phyloP scores from a whole-genome alignment of 2,329 filamentous ascomycete species.

The Cercospora citrullina region DNA sequence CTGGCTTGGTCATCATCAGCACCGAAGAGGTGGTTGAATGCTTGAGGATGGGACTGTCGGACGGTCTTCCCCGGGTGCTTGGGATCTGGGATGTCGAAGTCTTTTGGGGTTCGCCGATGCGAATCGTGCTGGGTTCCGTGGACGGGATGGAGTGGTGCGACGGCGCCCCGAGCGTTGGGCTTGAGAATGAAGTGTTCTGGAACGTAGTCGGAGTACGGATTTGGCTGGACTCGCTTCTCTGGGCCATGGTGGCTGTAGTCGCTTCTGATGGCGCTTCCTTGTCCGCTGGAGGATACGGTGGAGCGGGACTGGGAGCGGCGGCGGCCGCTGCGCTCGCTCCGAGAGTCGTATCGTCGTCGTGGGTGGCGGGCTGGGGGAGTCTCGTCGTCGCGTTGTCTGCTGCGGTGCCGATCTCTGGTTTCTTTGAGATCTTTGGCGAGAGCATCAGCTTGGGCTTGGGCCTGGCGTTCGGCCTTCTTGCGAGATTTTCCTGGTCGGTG shows the following conservation, averaged over 20 bases:
- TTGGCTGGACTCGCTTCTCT: conserved; percentile 13
- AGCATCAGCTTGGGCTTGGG: conserved; percentile 9
- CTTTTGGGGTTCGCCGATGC: conserved; percentile 18
- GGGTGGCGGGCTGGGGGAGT: neutral
- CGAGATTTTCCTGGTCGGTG: conserved; percentile 27
- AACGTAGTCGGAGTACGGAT: conserved; percentile 14
- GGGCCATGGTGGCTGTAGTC: neutral
- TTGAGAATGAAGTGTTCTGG: conserved; percentile 19
- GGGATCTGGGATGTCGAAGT: conserved; percentile 24
- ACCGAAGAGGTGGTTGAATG: conserved; percentile 27
- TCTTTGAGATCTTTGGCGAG: conserved; percentile 8
- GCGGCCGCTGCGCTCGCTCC: neutral
- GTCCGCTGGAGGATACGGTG: neutral
- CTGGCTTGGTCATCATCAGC: conserved; percentile 21
- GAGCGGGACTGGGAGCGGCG: neutral
- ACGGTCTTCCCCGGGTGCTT: conserved; percentile 19
- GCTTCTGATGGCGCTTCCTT: neutral
- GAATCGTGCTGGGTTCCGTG: conserved; percentile 19
- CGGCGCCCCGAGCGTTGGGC: neutral
- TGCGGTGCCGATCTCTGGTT: neutral
- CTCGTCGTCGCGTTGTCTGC: neutral
- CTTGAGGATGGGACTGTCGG: conserved; percentile 13
- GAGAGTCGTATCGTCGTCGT: neutral
- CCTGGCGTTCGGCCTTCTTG: conserved; percentile 18
- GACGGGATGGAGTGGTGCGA: conserved; percentile 17